Evolutionary conservation across 371 early-diverging fungal species (phyloP), one percentile per base, ranked within the genome.

Genomic region (Amoeboaphelidium occidentale): DNA sequence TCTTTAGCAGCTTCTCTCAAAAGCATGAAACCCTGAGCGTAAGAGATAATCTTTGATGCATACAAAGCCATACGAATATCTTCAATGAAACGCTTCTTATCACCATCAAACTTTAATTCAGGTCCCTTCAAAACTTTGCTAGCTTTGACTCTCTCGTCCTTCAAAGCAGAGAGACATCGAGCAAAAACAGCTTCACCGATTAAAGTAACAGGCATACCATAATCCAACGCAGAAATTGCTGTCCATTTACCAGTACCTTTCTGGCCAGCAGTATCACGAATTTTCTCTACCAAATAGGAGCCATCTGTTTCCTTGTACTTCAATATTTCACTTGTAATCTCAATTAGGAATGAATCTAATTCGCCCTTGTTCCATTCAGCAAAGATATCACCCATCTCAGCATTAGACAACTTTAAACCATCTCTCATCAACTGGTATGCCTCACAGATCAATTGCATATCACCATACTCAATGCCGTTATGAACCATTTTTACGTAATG

Each of bases 401-500:
- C 84, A 59, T 81, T 68, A 50, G 63, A 52, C 50, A 83, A 59
- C 45, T 78, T 81, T 42, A 89, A 70, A 55, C 77, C 77, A 51
- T 81, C 79, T 66, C 79, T 79, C 68, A 96, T 64, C 59, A 94
- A 70, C 52, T 83, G 78, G 70, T 93, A 98, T 50, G 85, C 83
- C 73, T 98, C 98, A 57, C 81, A 77, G 54, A 97, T 84, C 68
- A 98, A 74, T 67, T 92, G 94, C 98, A 98, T 97, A 64, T 93
- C 96, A 53, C 94, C 97, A 65, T 98, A 98, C 66, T 98, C 98
- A 58, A 98, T 98, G 62, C 97, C 97, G 70, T 97, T 98, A 78
- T 97, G 98, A 44, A 98, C 97, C 91, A 96, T 97, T 77, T 98
- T 97, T 62, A 98, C 97, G 66, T 92, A 96, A 74, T 98, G 98